Base-by-base conservation (phyloP, 192 early-diverging fungal species). In the Haplosporangium gracile region DNA sequence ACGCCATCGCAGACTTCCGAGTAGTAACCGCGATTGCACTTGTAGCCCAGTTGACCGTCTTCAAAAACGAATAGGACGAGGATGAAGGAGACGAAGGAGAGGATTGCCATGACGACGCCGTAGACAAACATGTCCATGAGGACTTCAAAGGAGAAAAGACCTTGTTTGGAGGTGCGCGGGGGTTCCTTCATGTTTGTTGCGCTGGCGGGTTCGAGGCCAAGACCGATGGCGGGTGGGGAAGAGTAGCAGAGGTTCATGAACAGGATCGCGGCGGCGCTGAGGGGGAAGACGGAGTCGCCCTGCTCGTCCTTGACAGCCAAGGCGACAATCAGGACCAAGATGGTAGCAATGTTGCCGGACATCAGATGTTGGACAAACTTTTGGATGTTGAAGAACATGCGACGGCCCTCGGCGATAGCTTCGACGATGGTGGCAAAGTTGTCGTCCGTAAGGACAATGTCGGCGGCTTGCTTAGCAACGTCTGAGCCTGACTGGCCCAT, bases 401-500 rank as follows among this genome's bases (percentile, higher is more conserved):
- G 90, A 55, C 96, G 95, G 45, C 96, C 96, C 79, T 96, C 95
- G 74, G 90, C 89, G 72, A 97, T 91, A n/a, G 96, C 95, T 2
- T 88, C 88, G 63, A 96, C 94, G 74, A 97, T 96, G 13, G 94
- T 95, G 42, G 93, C 93, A 91, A 96, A 95, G 86, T 94, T 95
- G 81, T 96, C 95, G 82, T 95, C 93, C 2, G 95, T 93, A 43
- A 96, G 85, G 9, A 98, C 95, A 88, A 99, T 97, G 89, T 98
- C 97, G 60, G 94, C 93, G 2, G 97, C 97, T 39, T 94, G 90
- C 88, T 97, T 98, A 69, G 97, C 97, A 49, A 98, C 97, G 85
- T 98, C 97, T 0, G 96, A 97, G 47, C 97, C 97, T 47, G 92
- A 91, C 68, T 95, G 91, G 45, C 97, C 97, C 97, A 98, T 98